Percentiles rank a stretch among this genome's conserved stretches.
Conservation (phyloP, 352 stramenopile genomes). For the Phytophthora nicotianae region DNA sequence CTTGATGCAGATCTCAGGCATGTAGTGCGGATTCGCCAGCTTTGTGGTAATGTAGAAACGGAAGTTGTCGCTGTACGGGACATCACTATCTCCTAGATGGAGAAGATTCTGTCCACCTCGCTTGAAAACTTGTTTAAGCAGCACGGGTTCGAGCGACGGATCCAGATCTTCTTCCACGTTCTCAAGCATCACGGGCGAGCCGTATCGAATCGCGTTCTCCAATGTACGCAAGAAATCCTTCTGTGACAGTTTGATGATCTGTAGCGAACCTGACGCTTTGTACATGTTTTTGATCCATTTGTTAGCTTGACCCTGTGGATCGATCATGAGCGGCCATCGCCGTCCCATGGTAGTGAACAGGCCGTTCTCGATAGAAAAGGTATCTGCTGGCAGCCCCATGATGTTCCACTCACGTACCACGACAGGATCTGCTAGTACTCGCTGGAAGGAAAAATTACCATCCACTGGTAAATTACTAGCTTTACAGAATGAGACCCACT, state of each 20-base stretch:
- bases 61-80: conserved; percentile 93
- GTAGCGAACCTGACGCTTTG: conserved; percentile 69
- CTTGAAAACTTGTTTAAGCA: conserved; percentile 95
- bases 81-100: conserved; percentile 91
- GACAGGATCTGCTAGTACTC: conserved; percentile 84
- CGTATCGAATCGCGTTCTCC: conserved; percentile 93
- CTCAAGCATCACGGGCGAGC: conserved; percentile 91
- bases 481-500: conserved; percentile 89
- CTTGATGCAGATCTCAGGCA: conserved; percentile 95
- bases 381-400: conserved; percentile 91
- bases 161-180: conserved; percentile 95
- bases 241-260: conserved; percentile 94
- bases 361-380: conserved; percentile 94
- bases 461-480: conserved; percentile 84
- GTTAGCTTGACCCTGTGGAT: conserved; percentile 94
- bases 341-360: conserved; percentile 91
- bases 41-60: conserved; percentile 95
- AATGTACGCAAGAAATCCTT: conserved; percentile 92
- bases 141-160: conserved; percentile 91
- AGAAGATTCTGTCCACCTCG: conserved; percentile 88
- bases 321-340: conserved; percentile 94
- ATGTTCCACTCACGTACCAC: conserved; percentile 93
- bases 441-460: conserved; percentile 84
- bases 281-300: conserved; percentile 96
- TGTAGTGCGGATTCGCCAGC: conserved; percentile 94